Evolutionary conservation across 768 basidiomycete genomes (phyloP).

Genomic region (Hebeloma cylindrosporum): DNA sequence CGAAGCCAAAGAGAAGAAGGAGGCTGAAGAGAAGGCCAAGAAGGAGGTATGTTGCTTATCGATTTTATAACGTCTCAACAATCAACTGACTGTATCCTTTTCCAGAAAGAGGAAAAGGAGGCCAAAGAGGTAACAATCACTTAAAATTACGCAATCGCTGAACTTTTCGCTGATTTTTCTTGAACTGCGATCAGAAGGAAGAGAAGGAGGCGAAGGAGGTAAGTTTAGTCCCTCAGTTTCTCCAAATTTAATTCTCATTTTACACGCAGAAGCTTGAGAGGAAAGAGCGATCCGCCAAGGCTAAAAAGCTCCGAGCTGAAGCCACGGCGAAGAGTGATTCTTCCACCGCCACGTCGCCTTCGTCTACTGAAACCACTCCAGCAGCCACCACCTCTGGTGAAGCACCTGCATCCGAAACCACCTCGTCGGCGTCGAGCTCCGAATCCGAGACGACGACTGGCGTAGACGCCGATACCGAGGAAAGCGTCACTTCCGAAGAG

Average conservation of each 20-base stretch:
- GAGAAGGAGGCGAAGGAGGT: slow-evolving; percentile 61
- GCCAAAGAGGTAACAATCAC: slow-evolving; percentile 47
- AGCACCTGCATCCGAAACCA: slow-evolving; percentile 30
- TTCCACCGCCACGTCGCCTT: slow-evolving; percentile 30
- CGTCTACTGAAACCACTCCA: slow-evolving; percentile 37
- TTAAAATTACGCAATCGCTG: slow-evolving; percentile 1
- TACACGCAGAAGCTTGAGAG: slow-evolving; percentile 50
- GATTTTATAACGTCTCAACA: slow-evolving; percentile 1
- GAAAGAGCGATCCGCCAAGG: slow-evolving; percentile 35
- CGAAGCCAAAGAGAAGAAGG: slow-evolving; percentile 79
- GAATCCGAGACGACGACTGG: slow-evolving; percentile 62
- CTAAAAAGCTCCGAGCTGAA: slow-evolving; percentile 46
- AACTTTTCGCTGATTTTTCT: slow-evolving; percentile 20
- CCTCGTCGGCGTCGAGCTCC: slow-evolving; percentile 46
- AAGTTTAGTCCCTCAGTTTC: slow-evolving; percentile 10
- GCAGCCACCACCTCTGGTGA: slow-evolving; percentile 24
- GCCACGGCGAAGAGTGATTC: slow-evolving; percentile 43
- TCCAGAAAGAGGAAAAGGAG: slow-evolving; percentile 48
- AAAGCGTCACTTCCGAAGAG: slow-evolving; percentile 75
- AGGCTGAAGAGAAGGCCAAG: slow-evolving; percentile 63
- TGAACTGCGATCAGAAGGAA: slow-evolving; percentile 38
- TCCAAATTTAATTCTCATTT: slow-evolving; percentile 12
- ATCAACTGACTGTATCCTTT: no score
- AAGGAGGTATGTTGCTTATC: slow-evolving; percentile 44
- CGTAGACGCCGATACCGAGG: slow-evolving; percentile 74